phyloP scores from a whole-genome alignment of 352 stramenopile species.

The Globisporangium splendens region DNA sequence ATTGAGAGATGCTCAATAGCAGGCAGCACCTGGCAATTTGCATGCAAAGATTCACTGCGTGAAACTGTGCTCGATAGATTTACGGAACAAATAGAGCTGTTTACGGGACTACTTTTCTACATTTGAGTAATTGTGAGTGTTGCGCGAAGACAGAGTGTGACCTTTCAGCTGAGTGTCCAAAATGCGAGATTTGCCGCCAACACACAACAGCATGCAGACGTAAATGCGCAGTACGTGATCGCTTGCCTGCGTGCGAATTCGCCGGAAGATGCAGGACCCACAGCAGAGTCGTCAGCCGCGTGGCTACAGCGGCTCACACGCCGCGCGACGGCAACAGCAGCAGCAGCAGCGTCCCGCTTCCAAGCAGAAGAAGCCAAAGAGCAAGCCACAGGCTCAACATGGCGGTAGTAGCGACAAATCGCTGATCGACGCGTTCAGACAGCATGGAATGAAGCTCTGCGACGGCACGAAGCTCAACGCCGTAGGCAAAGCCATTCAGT shows the following conservation, averaged over 20 bases:
- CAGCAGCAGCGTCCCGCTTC: background rate
- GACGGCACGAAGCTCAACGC: constrained; percentile 76
- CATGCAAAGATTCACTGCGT: too few species aligned
- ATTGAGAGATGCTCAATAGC: too few species aligned
- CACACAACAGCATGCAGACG: background rate
- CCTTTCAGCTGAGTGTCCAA: background rate
- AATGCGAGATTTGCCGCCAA: background rate
- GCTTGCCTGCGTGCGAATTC: background rate
- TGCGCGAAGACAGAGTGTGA: background rate
- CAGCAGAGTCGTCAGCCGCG: background rate
- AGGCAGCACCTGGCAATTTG: too few species aligned
- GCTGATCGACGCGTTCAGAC: constrained; percentile 61
- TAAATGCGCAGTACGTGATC: background rate
- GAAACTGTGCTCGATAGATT: too few species aligned
- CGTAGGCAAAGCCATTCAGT: constrained; percentile 49
- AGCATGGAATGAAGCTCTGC: constrained; percentile 62
- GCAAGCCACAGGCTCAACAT: background rate
- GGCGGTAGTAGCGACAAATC: constrained; percentile 27
- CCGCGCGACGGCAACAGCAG: background rate
- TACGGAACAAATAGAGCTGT: too few species aligned
- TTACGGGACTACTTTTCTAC: too few species aligned
- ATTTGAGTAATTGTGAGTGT: background rate
- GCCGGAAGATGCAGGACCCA: background rate
- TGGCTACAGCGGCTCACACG: background rate
- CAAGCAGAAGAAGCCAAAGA: background rate